Evolutionary conservation across 306 rosid species (phyloP), one percentile per base, ranked within the genome.

Genomic region (Adenanthera pavonina): DNA sequence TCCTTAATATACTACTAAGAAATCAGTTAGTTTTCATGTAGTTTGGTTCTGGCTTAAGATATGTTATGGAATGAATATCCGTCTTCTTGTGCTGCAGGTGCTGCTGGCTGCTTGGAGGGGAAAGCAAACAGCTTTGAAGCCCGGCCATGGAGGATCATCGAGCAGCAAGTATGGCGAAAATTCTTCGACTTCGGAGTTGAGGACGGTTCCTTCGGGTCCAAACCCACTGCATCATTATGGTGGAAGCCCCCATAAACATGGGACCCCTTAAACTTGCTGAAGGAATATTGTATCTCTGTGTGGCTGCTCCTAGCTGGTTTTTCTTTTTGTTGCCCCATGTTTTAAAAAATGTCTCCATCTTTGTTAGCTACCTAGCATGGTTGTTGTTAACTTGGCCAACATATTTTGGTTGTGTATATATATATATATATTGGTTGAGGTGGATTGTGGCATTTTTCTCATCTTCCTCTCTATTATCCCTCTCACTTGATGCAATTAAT

Each of bases 191-290:
- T 69, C 67, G 74, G 84, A 79, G 82, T 75, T 92, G 49, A 88
- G 92, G 89, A 86, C 76, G 74, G 90, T 87, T 81, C 97, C 92
- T 14, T 83, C 91, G 0, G 94, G 97, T 57, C 97, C 97, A 65
- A 91, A 92, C 66, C 97, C 97, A 0, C 72, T 92, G 70, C 97
- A 92, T 76, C 97, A 90, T 38, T 80, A 92, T 38, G 90, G 89
- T 19, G 89, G 84, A 38, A 74, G 46, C 81, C 94, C 97, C 46
- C 64, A 82, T 44, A 91, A 81, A 81, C 92, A 91, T 76, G 73
- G 79, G 69, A 82, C 85, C 35, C 92, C 92, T 65, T 91, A 76
- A 86, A 74, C 62, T 59, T 13, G 7, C 61, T 7, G 49, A 65
- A 17, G 3, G 14, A 79, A 25, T 25, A 25, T 65, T 17, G 15